Conservation (phyloP, 2,329 filamentous ascomycete species). For the Pseudocercospora cruenta region DNA sequence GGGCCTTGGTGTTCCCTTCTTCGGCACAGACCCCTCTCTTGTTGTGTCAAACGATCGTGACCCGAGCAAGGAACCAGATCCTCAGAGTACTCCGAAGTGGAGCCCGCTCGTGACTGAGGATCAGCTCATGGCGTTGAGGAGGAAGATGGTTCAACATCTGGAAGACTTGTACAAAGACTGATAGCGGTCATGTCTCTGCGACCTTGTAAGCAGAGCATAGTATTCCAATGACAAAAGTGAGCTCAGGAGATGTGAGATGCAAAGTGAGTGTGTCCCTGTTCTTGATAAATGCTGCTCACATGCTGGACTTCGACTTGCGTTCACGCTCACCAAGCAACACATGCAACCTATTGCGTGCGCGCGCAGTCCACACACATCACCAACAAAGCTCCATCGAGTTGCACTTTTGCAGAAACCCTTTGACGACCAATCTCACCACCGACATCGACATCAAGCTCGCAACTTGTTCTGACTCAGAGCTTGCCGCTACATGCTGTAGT, state of each 20-base stretch:
- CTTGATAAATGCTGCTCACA: neutral
- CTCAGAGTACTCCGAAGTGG: conserved; percentile 30
- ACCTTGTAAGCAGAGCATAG: neutral
- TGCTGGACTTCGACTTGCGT: neutral
- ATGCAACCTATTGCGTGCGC: neutral
- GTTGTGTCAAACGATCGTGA: conserved; percentile 41
- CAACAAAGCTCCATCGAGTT: neutral
- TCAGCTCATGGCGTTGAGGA: conserved; percentile 39
- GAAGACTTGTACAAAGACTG: conserved; percentile 46
- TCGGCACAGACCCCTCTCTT: conserved; percentile 54
- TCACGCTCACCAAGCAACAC: neutral
- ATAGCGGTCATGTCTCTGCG: conserved; percentile 11
- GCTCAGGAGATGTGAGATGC: neutral
- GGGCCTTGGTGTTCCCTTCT: conserved; percentile 64
- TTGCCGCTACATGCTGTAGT: neutral
- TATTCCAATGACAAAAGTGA: neutral
- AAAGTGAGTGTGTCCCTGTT: neutral
- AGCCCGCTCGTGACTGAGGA: conserved; percentile 37
- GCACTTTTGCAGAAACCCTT: neutral
- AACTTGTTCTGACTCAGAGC: neutral
- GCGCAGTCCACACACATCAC: neutral
- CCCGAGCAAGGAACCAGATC: conserved; percentile 17
- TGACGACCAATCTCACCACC: neutral
- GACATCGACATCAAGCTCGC: neutral
- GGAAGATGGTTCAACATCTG: conserved; percentile 43